Percentiles rank a stretch among this genome's conserved stretches.
Evolutionary conservation across 768 basidiomycete genomes (phyloP).

Genomic region (Amanita pallidorosea): DNA sequence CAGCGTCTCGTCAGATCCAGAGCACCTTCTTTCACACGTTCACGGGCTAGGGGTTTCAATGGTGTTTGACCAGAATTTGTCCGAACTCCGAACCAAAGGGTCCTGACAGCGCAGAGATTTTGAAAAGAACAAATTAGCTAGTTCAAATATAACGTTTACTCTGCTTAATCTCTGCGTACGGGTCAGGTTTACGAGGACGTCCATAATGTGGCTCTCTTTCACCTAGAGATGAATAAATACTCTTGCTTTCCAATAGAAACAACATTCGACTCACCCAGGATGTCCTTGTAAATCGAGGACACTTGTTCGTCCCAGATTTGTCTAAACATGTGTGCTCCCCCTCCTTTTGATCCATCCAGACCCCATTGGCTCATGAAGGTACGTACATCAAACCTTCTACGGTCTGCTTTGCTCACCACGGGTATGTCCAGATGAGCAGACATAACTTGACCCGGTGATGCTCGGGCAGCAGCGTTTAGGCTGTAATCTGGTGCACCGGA

Average conservation of each 20-base stretch:
- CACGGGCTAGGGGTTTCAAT: no score
- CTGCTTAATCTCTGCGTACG: conserved; percentile 42
- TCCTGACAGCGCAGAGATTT: no score
- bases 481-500: conserved; percentile 20
- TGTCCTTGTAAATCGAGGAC: conserved; percentile 47
- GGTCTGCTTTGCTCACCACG: conserved; percentile 30
- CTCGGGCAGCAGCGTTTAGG: conserved; percentile 22
- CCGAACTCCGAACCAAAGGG: no score
- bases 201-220: conserved; percentile 47
- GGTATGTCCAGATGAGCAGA: conserved; percentile 34
- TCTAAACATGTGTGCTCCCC: conserved; percentile 79
- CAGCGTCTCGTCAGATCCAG: no score
- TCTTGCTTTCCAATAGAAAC: conserved; percentile 2
- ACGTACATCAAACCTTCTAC: conserved; percentile 57
- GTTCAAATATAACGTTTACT: conserved; percentile 34
- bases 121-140: no score
- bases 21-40: no score
- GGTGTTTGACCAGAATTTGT: no score
- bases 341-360: conserved; percentile 43
- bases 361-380: conserved; percentile 47
- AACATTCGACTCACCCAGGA: conserved; percentile 46
- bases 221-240: conserved; percentile 16
- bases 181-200: conserved; percentile 38
- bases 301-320: conserved; percentile 64
- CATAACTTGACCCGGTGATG: conserved; percentile 19